Evolutionary conservation across 176 grass and related monocot species (phyloP), one percentile per base, ranked within the genome.

Genomic region (Oryza glumipatula): DNA sequence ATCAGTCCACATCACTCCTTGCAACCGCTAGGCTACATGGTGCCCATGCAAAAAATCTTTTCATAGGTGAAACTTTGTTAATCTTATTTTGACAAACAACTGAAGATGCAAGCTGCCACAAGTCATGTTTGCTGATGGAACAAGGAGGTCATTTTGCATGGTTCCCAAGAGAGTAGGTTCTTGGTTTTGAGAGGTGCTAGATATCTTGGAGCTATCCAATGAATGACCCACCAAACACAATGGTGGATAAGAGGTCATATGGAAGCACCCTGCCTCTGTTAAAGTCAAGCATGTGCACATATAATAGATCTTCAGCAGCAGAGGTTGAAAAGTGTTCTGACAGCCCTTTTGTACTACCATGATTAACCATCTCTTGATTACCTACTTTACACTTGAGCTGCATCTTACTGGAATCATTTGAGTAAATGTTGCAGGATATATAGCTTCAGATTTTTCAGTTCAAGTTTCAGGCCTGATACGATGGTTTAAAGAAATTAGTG

Each of bases 251-350:
- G 80, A 72, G 39, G 77, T 75, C 64, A 74, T 44, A 81, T 60
- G 80, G 58, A 52, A 65, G 67, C 47, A 83, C 51, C 45, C 17
- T 32, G 64, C 4, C 4, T 10, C 36, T n/a, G 30, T 88, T 38
- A 49, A 71, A 83, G 67, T 45, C 30, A 73, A 71, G 0, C 74
- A 56, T 45, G 69, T 67, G 74, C 16, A 54, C 22, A 73, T 26
- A 82, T 82, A 83, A 72, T 83, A 83, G 2, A 70, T 64, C 67
- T 51, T 77, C 28, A 65, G 38, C 4, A 2, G 66, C 26, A 88
- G 24, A 71, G 63, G 39, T 71, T 72, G 4, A 82, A 46, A 76
- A 41, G 39, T 22, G 21, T 46, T 70, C 3, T 43, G 4, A 5
- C 47, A 14, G 4, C 30, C 64, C 51, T 38, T 61, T 65, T 65